Evolutionary conservation across 2,329 filamentous ascomycete species (phyloP).

Genomic region (Albophoma yamanashiensis): DNA sequence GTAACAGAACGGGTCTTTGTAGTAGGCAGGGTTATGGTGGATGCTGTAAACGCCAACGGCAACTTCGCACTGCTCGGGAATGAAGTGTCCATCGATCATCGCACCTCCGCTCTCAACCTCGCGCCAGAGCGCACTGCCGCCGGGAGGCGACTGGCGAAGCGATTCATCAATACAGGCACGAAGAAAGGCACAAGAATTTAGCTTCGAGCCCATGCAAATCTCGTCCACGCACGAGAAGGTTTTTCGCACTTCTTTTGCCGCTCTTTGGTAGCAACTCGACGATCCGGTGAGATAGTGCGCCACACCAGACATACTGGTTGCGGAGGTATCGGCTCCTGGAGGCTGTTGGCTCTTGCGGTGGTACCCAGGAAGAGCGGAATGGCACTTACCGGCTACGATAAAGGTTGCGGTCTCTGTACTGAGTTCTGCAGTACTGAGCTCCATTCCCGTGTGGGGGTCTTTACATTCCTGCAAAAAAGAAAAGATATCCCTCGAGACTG

Average conservation of each 20-base stretch:
- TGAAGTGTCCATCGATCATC: constrained; percentile 6
- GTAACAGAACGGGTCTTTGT: constrained; percentile 1
- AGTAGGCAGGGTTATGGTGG: constrained; percentile 6
- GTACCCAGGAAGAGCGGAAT: neutral
- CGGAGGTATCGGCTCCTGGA: constrained; percentile 26
- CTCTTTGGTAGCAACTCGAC: constrained; percentile 13
- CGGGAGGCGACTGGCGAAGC: constrained; percentile 10
- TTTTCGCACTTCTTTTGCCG: constrained; percentile 18
- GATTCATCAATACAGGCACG: constrained; percentile 26
- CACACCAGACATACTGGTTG: constrained; percentile 21
- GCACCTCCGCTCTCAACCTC: constrained; percentile 3
- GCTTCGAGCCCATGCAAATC: constrained; percentile 17
- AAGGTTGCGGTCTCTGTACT: constrained; percentile 32
- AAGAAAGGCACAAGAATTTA: constrained; percentile 25
- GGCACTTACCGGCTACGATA: constrained; percentile 9
- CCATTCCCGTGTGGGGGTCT: constrained; percentile 32
- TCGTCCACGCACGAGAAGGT: constrained; percentile 21
- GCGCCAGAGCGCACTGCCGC: constrained; percentile 6
- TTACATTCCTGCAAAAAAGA: constrained; percentile 33
- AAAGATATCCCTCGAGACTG: constrained; percentile 34
- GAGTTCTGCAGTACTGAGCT: constrained; percentile 28
- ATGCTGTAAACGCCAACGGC: constrained; percentile 9
- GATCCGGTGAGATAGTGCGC: constrained; percentile 28
- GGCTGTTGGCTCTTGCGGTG: neutral
- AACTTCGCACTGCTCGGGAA: constrained; percentile 8